A percentile compares a stretch with the other conserved stretches of the same genome.
Evolutionary conservation across 768 basidiomycete genomes (phyloP).

Genomic region (Podaxis sp.): DNA sequence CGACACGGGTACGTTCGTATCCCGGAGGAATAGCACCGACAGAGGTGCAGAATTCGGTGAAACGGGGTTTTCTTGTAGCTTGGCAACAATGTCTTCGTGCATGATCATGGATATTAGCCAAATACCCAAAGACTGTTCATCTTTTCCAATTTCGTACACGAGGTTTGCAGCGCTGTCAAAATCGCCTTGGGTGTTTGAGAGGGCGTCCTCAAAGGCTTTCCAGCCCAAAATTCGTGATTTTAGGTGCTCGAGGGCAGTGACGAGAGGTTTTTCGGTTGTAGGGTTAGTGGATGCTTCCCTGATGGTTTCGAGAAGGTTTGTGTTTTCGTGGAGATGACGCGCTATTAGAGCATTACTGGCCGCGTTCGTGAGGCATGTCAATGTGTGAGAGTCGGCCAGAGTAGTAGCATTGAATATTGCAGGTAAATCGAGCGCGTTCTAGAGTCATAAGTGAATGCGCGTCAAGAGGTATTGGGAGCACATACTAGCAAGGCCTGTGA

Average conservation of each 20-base stretch:
- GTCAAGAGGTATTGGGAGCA: conserved; percentile 3
- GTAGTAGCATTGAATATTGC: conserved; percentile 52
- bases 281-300: conserved; percentile 35
- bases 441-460: background rate
- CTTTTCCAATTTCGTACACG: conserved; percentile 59
- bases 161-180: conserved; percentile 48
- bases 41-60: conserved; percentile 33
- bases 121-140: conserved; percentile 69
- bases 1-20: conserved; percentile 23
- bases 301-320: conserved; percentile 44
- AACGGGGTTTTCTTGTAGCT: conserved; percentile 42
- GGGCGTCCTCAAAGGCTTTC: conserved; percentile 59
- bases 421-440: conserved; percentile 61
- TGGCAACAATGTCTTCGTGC: conserved; percentile 51
- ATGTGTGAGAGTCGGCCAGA: conserved; percentile 51
- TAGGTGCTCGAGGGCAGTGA: conserved; percentile 44
- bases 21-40: conserved; percentile 32
- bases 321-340: conserved; percentile 41
- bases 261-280: conserved; percentile 35
- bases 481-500: conserved; percentile 45
- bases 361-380: conserved; percentile 62
- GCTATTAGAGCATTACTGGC: conserved; percentile 66
- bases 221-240: conserved; percentile 54
- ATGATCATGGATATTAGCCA: conserved; percentile 71
- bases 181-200: conserved; percentile 53